These are phyloP conservation scores for Blastobotrys peoriensis DNA, from an alignment of 805 yeast genomes.

Conservation along the genomic window DNA sequence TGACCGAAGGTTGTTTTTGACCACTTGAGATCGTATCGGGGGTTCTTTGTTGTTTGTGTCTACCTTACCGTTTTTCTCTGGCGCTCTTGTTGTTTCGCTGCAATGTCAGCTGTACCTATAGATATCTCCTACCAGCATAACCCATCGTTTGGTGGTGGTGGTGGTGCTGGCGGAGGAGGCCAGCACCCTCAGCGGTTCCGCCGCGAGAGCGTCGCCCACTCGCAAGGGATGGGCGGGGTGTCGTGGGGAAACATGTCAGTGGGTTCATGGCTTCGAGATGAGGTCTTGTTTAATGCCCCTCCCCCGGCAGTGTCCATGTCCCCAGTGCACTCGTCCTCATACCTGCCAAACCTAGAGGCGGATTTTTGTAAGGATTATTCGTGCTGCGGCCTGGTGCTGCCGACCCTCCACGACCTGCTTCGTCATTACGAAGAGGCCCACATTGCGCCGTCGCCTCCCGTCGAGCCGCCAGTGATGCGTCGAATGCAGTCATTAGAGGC, in stretches of 20 bases:
- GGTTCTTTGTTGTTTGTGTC: too few relatives aligned
- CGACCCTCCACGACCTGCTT: conserved; percentile 87
- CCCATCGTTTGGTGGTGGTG: conserved; percentile 12
- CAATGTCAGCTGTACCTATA: conserved; percentile 34
- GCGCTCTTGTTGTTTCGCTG: conserved; percentile 4
- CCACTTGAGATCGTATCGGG: too few relatives aligned
- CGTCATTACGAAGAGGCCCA: conserved; percentile 97
- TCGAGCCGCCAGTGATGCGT: conserved; percentile 28
- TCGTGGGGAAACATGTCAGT: conserved; percentile 96
- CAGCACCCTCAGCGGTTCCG: conserved; percentile 46
- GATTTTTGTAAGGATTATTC: conserved; percentile 95
- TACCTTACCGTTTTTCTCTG: too few relatives aligned
- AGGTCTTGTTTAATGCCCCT: conserved; percentile 27
- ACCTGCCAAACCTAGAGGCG: conserved; percentile 88
- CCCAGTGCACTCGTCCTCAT: conserved; percentile 59
- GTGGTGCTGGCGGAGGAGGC: too few relatives aligned
- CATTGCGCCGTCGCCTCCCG: conserved; percentile 56
- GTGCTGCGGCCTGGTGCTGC: conserved; percentile 89
- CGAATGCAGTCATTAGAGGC: conserved; percentile 65
- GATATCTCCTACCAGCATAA: conserved; percentile 34
- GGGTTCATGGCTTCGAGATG: conserved; percentile 95
- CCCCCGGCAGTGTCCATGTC: conserved; percentile 52
- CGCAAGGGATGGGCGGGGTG: conserved; percentile 97
- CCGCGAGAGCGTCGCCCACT: conserved; percentile 88
- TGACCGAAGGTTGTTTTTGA: too few relatives aligned